These are phyloP conservation scores for Perilla frutescens DNA, from an alignment of 257 asterid species.

Conservation along the genomic window DNA sequence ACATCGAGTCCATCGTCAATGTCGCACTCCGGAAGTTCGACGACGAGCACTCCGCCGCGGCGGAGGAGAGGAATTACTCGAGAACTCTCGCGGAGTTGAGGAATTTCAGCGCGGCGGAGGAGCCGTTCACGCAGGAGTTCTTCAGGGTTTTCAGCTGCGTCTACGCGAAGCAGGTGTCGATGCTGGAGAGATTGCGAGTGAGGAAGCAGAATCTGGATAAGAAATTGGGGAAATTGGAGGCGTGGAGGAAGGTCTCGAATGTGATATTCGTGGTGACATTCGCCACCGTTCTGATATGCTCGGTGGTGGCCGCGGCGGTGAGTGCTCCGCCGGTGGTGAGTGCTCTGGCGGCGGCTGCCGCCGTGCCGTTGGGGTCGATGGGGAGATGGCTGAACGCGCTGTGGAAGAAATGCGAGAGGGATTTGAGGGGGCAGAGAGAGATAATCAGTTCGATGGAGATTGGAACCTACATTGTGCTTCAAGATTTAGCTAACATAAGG, in stretches of 20 bases:
- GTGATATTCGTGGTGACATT: conserved; percentile 65
- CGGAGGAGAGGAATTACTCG: conserved; percentile 36
- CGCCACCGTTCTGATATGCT: conserved; percentile 66
- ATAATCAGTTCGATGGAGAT: conserved; percentile 57
- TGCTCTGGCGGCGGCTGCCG: conserved; percentile 70
- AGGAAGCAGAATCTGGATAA: conserved; percentile 59
- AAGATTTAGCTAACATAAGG: conserved; percentile 63
- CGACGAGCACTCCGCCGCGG: conserved; percentile 38
- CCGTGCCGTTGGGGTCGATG: conserved; percentile 74
- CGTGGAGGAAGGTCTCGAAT: conserved; percentile 68
- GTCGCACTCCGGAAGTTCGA: conserved; percentile 61
- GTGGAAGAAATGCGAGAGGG: conserved; percentile 69
- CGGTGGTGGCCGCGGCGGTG: conserved; percentile 79
- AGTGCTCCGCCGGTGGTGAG: conserved; percentile 74
- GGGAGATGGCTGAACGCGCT: conserved; percentile 67
- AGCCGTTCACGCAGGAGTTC: conserved; percentile 75
- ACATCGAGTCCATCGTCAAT: conserved; percentile 60
- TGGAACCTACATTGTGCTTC: conserved; percentile 58
- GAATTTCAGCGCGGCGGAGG: conserved; percentile 59
- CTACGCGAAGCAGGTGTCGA: conserved; percentile 52
- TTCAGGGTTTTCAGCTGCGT: conserved; percentile 57
- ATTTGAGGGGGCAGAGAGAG: conserved; percentile 60
- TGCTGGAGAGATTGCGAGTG: conserved; percentile 61
- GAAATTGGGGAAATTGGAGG: conserved; percentile 49
- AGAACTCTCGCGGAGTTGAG: conserved; percentile 63